These are phyloP conservation scores for Trifolium subterraneum DNA, from an alignment of 306 rosid genomes.

Conservation along the genomic window DNA sequence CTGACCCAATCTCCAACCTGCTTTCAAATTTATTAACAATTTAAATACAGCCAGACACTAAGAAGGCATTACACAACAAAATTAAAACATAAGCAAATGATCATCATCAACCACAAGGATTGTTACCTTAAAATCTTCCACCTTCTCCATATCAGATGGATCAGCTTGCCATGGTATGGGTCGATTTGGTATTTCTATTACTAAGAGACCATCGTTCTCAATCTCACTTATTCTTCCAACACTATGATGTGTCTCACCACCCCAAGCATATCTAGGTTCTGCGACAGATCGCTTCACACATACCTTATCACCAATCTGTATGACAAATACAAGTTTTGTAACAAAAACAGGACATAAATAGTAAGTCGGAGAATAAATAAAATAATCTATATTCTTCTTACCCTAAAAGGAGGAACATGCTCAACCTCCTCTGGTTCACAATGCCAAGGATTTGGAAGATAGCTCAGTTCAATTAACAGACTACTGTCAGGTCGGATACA, in stretches of 20 bases:
- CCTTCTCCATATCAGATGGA: conserved; percentile 98
- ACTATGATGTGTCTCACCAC: conserved; percentile 98
- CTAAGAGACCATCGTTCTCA: conserved; percentile 94
- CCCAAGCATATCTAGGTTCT: conserved; percentile 99
- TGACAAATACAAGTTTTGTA: conserved; percentile 33
- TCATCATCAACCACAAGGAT: conserved; percentile 14
- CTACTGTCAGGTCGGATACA: conserved; percentile 97
- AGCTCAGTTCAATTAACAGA: conserved; percentile 84
- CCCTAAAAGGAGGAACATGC: conserved; percentile 88
- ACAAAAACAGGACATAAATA: conserved; percentile 17
- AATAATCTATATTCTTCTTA: conserved; percentile 41
- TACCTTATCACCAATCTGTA: conserved; percentile 89
- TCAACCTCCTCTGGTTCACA: conserved; percentile 99
- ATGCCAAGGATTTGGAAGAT: conserved; percentile 98
- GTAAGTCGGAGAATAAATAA: neutral
- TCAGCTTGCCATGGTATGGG: conserved; percentile 99
- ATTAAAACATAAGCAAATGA: conserved; percentile 32
- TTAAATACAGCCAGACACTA: conserved; percentile 29
- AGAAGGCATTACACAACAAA: conserved; percentile 24
- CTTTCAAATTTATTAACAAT: conserved; percentile 31
- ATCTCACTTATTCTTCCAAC: conserved; percentile 96
- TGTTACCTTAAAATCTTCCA: conserved; percentile 92
- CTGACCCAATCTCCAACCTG: conserved; percentile 99
- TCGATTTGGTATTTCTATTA: conserved; percentile 88
- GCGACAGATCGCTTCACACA: conserved; percentile 99